phyloP scores from a whole-genome alignment of 345 rosid genomes.

The Zanthoxylum bungeanum region DNA sequence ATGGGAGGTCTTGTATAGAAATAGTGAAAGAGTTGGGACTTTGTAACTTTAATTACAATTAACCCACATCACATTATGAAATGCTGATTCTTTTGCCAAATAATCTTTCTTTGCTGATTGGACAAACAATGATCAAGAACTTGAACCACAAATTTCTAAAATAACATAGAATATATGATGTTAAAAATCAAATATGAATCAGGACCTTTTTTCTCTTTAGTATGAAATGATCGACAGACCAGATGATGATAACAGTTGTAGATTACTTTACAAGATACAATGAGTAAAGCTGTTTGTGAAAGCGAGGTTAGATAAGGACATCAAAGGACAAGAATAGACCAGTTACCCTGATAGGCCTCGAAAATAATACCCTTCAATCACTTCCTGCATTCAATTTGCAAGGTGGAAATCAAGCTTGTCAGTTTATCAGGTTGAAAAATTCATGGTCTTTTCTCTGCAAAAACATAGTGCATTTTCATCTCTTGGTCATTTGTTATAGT shows the following conservation, averaged over 20 bases:
- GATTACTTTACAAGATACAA: background rate
- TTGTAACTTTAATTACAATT: background rate
- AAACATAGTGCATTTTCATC: background rate
- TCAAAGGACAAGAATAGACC: background rate
- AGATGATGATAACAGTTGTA: background rate
- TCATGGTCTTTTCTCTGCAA: background rate
- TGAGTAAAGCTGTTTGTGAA: background rate
- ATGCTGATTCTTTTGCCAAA: background rate
- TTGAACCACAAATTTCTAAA: background rate
- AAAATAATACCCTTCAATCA: background rate
- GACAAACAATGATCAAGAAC: background rate
- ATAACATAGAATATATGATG: background rate
- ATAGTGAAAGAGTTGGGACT: background rate
- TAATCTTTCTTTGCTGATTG: background rate
- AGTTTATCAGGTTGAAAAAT: background rate
- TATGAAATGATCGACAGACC: background rate
- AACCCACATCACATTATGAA: background rate
- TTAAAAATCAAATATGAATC: background rate
- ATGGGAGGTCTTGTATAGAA: background rate
- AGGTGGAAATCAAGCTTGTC: background rate
- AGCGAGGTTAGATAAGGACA: background rate
- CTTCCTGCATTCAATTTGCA: background rate
- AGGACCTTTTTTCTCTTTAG: background rate
- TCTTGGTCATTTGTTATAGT: constrained; percentile 2
- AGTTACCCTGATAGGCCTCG: background rate